A percentile compares a stretch with the other conserved stretches of the same genome.
These are phyloP conservation scores for Coemansia sp. DNA, from an alignment of 192 early-diverging fungal species.

Conservation along the genomic window DNA sequence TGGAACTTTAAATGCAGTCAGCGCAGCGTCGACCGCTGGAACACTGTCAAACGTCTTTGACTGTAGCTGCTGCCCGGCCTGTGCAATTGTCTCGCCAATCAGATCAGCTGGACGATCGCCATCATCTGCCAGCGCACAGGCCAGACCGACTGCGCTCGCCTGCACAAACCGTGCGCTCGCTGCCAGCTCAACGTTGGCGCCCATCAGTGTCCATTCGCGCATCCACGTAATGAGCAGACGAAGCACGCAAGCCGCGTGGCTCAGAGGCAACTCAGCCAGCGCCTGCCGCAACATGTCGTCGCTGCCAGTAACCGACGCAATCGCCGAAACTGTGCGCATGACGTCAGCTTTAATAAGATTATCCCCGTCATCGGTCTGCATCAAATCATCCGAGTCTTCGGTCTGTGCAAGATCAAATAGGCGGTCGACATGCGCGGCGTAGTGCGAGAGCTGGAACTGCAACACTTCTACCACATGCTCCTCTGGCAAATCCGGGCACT, in stretches of 20 bases:
- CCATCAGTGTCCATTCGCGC: constrained; percentile 29
- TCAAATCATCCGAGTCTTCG: neutral
- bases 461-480: constrained; percentile 36
- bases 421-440: constrained; percentile 13
- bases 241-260: constrained; percentile 39
- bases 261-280: constrained; percentile 32
- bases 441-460: constrained; percentile 43
- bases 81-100: constrained; percentile 11
- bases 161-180: constrained; percentile 40
- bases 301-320: constrained; percentile 27
- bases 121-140: neutral
- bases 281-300: constrained; percentile 39
- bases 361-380: neutral
- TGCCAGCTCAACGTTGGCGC: constrained; percentile 45
- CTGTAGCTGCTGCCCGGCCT: constrained; percentile 2
- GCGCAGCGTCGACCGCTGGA: constrained; percentile 34
- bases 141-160: neutral
- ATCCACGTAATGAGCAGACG: constrained; percentile 45
- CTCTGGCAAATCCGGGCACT: constrained; percentile 51
- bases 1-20: constrained; percentile 33
- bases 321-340: constrained; percentile 28
- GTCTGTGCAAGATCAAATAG: constrained; percentile 22
- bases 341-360: constrained; percentile 20
- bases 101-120: neutral
- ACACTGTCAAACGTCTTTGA: constrained; percentile 9